Base-by-base conservation (phyloP, 768 basidiomycete genomes). In the Termitomyces eurrhizus region DNA sequence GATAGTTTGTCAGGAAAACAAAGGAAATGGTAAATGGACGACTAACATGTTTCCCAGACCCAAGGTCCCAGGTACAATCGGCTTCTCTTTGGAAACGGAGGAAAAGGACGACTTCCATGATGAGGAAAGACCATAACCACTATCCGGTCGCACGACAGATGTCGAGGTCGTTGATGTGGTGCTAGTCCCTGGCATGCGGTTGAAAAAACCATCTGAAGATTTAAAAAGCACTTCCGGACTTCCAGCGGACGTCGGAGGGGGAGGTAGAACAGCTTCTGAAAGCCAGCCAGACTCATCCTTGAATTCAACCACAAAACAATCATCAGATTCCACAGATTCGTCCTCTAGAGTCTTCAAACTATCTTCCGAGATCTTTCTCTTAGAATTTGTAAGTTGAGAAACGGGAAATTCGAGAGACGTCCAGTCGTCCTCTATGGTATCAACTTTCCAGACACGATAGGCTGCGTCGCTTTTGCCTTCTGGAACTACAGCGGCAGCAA, bases 11-110 rank as follows among this genome's bases (percentile, higher is more conserved):
- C n/a, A 56, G 56, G 56, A 60, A 61, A 52, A 48, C 37, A 32
- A 55, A n/a, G 52, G 24, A 32, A 45, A 48, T 44, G 2, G 18
- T 57, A 7, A 41, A 45, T 62, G 53, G 49, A 37, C 5, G 5
- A 77, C 88, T 61, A 71, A 93, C 86, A 97, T 88, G 69, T 98
- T 98, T 14, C 86, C 86, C 4, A 98, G 79, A 24, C 95, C 95
- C 13, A 95, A 79, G 0, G 92, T 90, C 1, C 95, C 95, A 8
- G 87, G 88, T 57, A 85, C 86, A 51, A 78, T 59, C 42, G 69
- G 53, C 67, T 81, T 82, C 52, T 65, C 71, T 48, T 74, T 73
- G 32, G 65, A 59, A 62, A 66, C 37, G 57, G 62, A 42, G 32
- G 66, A 59, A 63, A 67, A 32, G 57, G 62, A 42, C 62, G 64